Evolutionary conservation across 2,329 filamentous ascomycete species (phyloP).

Genomic region (Aspergillus brasiliensis): DNA sequence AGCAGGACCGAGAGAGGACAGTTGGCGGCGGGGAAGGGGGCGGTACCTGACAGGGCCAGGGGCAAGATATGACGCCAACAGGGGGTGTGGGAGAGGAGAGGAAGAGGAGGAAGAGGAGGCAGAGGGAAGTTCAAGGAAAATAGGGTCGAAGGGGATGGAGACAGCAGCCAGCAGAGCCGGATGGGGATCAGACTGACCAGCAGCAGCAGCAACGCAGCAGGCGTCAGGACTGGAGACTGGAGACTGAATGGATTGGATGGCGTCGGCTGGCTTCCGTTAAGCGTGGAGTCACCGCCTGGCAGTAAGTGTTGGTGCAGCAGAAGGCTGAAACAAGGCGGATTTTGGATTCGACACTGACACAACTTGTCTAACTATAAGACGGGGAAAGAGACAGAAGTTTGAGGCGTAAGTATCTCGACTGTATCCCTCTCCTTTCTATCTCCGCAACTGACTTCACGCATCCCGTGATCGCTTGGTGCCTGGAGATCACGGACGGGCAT

Average conservation of each 20-base stretch:
- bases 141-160: constrained; percentile 3
- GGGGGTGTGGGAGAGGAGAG: neutral
- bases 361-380: neutral
- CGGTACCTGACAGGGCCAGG: constrained; percentile 17
- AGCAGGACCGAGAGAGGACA: constrained; percentile 20
- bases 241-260: neutral
- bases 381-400: neutral
- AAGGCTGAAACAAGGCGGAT: neutral
- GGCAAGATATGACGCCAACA: neutral
- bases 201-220: constrained; percentile 10
- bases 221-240: neutral
- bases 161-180: neutral
- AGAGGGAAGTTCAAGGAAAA: neutral
- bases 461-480: neutral
- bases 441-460: neutral
- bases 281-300: constrained; percentile 2
- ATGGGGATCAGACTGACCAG: constrained; percentile 9
- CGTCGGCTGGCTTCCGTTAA: neutral
- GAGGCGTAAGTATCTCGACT: neutral
- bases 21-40: constrained; percentile 27
- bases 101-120: neutral
- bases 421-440: neutral
- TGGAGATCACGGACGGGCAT: neutral
- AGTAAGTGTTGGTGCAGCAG: neutral
- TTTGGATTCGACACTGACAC: neutral